Percentiles rank a stretch among this genome's conserved stretches.
phyloP scores from a whole-genome alignment of 768 basidiomycete genomes.

The Lentinula sp. region DNA sequence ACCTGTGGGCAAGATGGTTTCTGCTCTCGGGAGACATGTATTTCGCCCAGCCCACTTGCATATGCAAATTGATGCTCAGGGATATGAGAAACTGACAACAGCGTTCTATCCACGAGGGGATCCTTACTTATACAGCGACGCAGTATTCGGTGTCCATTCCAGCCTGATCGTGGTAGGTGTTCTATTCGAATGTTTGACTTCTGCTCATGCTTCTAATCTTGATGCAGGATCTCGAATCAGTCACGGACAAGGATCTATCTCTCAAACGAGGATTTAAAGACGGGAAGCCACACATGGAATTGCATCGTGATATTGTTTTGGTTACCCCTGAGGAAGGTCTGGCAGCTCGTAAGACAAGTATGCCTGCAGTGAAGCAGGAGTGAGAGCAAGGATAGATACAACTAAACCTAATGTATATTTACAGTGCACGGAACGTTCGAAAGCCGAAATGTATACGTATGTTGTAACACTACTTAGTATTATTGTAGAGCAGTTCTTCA shows the following conservation, averaged over 20 bases:
- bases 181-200: background rate
- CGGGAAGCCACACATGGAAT: constrained; percentile 27
- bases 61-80: constrained; percentile 55
- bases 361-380: constrained; percentile 1
- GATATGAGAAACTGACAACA: constrained; percentile 67
- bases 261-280: constrained; percentile 48
- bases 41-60: constrained; percentile 80
- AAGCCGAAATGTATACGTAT: background rate
- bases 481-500: no score
- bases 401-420: no score
- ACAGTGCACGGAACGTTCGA: background rate
- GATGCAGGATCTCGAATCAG: constrained; percentile 41
- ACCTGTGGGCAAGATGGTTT: constrained; percentile 61
- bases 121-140: constrained; percentile 59
- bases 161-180: constrained; percentile 66
- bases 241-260: constrained; percentile 49
- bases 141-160: constrained; percentile 78
- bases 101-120: constrained; percentile 73
- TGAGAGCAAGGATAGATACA: background rate
- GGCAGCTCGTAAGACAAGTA: constrained; percentile 23
- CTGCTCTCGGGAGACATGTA: constrained; percentile 56
- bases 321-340: constrained; percentile 32
- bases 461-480: background rate
- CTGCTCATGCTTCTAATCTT: background rate
- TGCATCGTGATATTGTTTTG: constrained; percentile 36